Base-by-base conservation (phyloP, 257 asterid genomes). In the Przewalskia tangutica region DNA sequence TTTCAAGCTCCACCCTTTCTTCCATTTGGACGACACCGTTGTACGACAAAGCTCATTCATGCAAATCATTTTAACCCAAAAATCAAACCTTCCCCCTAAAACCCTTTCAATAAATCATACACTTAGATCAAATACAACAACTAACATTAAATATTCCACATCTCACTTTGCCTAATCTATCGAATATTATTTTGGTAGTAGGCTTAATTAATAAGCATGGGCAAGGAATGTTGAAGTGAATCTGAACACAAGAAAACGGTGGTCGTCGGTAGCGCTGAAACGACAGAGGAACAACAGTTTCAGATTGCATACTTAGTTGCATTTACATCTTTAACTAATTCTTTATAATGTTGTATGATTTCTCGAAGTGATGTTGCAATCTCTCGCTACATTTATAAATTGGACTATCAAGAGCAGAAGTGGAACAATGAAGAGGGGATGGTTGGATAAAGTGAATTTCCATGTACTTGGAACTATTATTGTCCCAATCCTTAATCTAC, bases 1-100 rank as follows among this genome's bases (percentile, higher is more conserved):
- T 81, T 65, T 66, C 80, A 81, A 81, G 66, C 54, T 66, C 84
- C 84, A 81, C 16, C 84, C 84, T 68, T 81, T 53, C 36, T 53
- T 81, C 84, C 84, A 81, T 34, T 81, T 23, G 66, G 79, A 34
- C 79, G 78, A 55, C 68, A 58, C 67, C 80, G 80, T 81, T 4
- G 54, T 32, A 40, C 64, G 38, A n/a, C 84, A 81, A 34, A 13
- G 13, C 59, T 67, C 79, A 32, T 81, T 81, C 84, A 65, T 81
- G 79, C 84, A 81, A 40, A 71, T 7, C 59, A 42, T 71, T 71
- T 38, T 38, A 2, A 1, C 32, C 79, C 9, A 71, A 71, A 17
- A 20, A 71, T 54, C 20, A 38, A 38, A 38, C 42, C 42, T 38
- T 2, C 40, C 3, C 5, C 9, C 36, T 42, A 42, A 42, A 44